phyloP scores from a whole-genome alignment of 1,284 basidiomycete species.

The Austroboletus niveus region DNA sequence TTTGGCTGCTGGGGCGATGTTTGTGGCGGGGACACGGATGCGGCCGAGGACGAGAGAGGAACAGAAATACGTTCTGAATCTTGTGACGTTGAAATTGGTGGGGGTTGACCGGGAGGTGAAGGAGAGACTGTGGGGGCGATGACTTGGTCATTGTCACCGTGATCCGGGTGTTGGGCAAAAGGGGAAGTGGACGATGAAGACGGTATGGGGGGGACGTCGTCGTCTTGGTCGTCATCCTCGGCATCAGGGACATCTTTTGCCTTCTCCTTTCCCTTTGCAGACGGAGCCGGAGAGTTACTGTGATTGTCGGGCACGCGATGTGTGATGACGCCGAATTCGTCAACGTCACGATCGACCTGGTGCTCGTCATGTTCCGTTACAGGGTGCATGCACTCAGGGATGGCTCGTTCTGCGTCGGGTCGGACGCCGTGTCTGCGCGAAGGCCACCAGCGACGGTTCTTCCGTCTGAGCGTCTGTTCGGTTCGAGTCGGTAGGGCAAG shows the following conservation, averaged over 20 bases:
- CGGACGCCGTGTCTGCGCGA: slow-evolving; percentile 28
- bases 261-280: slow-evolving; percentile 32
- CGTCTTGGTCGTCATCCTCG: slow-evolving; percentile 6
- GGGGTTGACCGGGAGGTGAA: slow-evolving; percentile 4
- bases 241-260: slow-evolving; percentile 16
- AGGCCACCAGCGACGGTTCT: slow-evolving; percentile 41
- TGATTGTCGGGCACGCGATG: slow-evolving; percentile 30
- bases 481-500: slow-evolving; percentile 22
- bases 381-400: slow-evolving; percentile 10
- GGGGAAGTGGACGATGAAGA: slow-evolving; percentile 22
- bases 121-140: slow-evolving; percentile 15
- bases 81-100: slow-evolving; percentile 11
- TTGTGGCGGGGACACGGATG: slow-evolving; percentile 8
- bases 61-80: slow-evolving; percentile 9
- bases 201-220: slow-evolving; percentile 4
- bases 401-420: slow-evolving; percentile 7
- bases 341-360: slow-evolving; percentile 31
- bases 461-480: slow-evolving; percentile 25
- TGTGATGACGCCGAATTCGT: slow-evolving; percentile 33
- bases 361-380: slow-evolving; percentile 26
- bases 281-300: slow-evolving; percentile 20
- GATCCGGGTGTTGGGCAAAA: slow-evolving; percentile 3
- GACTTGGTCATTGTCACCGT: slow-evolving; percentile 16
- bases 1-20: slow-evolving; percentile 14
- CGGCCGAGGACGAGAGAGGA: slow-evolving; percentile 7